Percentiles rank a stretch among this genome's conserved stretches.
These are phyloP conservation scores for Paecilomyces formosus DNA, from an alignment of 2,329 filamentous ascomycete genomes.

Conservation along the genomic window DNA sequence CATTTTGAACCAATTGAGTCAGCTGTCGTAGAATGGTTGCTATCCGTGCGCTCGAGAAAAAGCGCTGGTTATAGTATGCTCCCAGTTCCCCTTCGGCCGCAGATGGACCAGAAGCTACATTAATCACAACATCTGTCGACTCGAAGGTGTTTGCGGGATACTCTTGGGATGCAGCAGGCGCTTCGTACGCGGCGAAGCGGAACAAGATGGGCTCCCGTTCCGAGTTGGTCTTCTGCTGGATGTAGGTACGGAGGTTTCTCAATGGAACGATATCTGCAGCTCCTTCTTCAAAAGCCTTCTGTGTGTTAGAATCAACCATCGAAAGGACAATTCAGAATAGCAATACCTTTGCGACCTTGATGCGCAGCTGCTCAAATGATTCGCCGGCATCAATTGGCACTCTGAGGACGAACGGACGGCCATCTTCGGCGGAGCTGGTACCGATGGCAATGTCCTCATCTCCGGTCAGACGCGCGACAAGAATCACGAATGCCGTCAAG, in stretches of 20 bases:
- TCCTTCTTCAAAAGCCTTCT: conserved; percentile 32
- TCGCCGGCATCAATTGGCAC: conserved; percentile 33
- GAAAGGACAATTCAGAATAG: neutral
- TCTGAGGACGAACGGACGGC: conserved; percentile 39
- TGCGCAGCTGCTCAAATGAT: conserved; percentile 32
- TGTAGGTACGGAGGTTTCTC: conserved; percentile 30
- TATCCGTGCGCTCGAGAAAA: conserved; percentile 41
- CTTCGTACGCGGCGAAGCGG: conserved; percentile 41
- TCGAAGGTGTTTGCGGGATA: conserved; percentile 37
- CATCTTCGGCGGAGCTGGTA: conserved; percentile 36
- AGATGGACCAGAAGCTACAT: conserved; percentile 23
- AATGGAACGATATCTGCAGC: conserved; percentile 36
- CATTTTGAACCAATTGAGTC: conserved; percentile 32
- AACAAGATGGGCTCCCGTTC: conserved; percentile 36
- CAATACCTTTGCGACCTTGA: conserved; percentile 33
- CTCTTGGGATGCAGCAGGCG: conserved; percentile 33
- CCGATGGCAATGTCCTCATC: conserved; percentile 44
- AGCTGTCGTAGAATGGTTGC: conserved; percentile 37
- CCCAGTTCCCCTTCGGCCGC: conserved; percentile 23
- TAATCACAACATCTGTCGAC: conserved; percentile 35
- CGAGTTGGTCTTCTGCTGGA: conserved; percentile 33
- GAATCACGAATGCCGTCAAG: conserved; percentile 36
- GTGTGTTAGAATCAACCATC: conserved; percentile 2
- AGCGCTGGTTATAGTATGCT: conserved; percentile 38
- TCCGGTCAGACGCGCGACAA: conserved; percentile 40